A percentile compares a stretch with the other conserved stretches of the same genome.
Evolutionary conservation across 2,329 filamentous ascomycete genomes (phyloP).

Genomic region (Parascedosporium putredinis): DNA sequence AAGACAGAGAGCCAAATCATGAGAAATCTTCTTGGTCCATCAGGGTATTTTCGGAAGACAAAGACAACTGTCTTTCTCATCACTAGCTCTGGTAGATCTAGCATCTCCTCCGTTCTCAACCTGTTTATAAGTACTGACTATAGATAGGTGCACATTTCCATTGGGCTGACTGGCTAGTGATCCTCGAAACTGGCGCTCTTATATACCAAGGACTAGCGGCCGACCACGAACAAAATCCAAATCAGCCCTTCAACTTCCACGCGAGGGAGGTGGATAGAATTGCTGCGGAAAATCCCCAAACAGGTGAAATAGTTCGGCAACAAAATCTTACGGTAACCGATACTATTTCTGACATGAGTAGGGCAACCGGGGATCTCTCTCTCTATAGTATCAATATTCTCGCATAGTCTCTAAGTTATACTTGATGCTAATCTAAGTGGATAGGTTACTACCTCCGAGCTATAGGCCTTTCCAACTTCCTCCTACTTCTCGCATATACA

Average conservation of each 20-base stretch:
- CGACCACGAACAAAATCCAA: background rate
- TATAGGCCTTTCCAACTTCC: background rate
- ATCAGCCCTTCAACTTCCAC: too few species aligned
- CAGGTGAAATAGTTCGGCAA: too few species aligned
- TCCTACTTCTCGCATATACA: background rate
- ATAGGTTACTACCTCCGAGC: background rate
- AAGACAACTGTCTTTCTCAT: slow-evolving; percentile 31
- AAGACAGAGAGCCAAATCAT: slow-evolving; percentile 32
- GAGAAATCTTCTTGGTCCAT: slow-evolving; percentile 25
- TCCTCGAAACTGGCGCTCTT: too few species aligned
- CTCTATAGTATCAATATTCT: background rate
- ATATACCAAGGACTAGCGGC: too few species aligned
- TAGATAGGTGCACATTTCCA: too few species aligned
- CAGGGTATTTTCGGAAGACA: slow-evolving; percentile 28
- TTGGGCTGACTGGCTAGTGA: too few species aligned
- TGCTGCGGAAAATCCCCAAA: too few species aligned
- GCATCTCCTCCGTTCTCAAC: background rate
- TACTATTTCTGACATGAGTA: too few species aligned
- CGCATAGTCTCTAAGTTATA: background rate
- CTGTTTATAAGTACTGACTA: background rate
- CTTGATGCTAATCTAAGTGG: background rate
- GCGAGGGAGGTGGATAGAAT: too few species aligned
- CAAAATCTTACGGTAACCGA: too few species aligned
- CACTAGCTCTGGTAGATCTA: slow-evolving; percentile 24
- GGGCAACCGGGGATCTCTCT: background rate